Conservation (phyloP, 306 rosid species). For the Rosa rugosa region DNA sequence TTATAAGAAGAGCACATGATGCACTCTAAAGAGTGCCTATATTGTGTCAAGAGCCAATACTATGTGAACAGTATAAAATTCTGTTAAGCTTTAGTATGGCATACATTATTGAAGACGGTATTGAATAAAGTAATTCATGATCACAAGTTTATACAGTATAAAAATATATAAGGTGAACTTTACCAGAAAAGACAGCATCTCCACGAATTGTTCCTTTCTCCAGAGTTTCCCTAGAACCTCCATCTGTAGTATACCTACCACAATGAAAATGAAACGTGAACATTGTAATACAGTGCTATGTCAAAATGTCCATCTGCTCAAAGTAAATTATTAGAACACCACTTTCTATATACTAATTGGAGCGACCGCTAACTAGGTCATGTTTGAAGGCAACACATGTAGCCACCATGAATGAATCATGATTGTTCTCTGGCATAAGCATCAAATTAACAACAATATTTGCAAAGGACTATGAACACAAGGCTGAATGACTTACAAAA, state of each 20-base stretch:
- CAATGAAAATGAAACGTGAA: slow-evolving; percentile 4
- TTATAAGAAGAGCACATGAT: slow-evolving; percentile 19
- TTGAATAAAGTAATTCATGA: neutral
- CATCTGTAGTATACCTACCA: slow-evolving; percentile 91
- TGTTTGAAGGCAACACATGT: neutral
- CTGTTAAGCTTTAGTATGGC: neutral
- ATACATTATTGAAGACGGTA: neutral
- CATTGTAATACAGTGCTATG: slow-evolving; percentile 20
- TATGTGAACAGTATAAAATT: neutral
- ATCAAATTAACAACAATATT: neutral
- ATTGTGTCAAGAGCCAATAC: neutral
- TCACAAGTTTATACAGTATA: neutral
- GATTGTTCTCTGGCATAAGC: neutral
- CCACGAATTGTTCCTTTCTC: slow-evolving; percentile 88
- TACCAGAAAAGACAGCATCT: slow-evolving; percentile 77
- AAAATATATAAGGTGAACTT: slow-evolving; percentile 11
- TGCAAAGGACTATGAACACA: slow-evolving; percentile 15
- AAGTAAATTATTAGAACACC: neutral
- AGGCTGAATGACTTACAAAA: slow-evolving; percentile 59
- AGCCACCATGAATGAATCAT: neutral
- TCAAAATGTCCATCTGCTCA: slow-evolving; percentile 2
- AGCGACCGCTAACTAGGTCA: neutral
- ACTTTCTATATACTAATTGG: neutral
- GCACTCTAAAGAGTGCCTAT: neutral
- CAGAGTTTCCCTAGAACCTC: slow-evolving; percentile 78